These are phyloP conservation scores for Aspergillus intermedius DNA, from an alignment of 2,329 filamentous ascomycete species.

Conservation along the genomic window DNA sequence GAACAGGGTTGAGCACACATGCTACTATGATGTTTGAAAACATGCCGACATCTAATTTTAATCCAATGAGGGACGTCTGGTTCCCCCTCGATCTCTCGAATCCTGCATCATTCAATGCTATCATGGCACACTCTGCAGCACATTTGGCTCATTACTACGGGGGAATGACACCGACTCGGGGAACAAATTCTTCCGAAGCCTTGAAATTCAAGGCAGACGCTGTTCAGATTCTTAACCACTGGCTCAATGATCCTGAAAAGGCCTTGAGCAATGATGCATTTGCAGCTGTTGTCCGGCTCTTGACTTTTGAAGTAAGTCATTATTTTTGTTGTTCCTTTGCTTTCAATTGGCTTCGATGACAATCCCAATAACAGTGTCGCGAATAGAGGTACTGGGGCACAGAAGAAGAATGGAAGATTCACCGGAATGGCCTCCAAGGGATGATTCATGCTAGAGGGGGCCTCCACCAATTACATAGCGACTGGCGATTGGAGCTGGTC, in stretches of 20 bases:
- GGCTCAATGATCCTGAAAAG: slow-evolving; percentile 25
- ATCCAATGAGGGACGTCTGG: slow-evolving; percentile 38
- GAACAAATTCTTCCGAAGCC: slow-evolving; percentile 14
- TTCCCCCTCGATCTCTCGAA: slow-evolving; percentile 37
- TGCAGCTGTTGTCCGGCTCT: slow-evolving; percentile 25
- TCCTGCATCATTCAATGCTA: slow-evolving; percentile 35
- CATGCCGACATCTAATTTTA: slow-evolving; percentile 22
- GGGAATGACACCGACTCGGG: slow-evolving; percentile 18
- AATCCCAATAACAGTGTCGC: background rate
- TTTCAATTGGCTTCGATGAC: background rate
- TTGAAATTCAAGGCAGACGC: slow-evolving; percentile 31
- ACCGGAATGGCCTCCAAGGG: slow-evolving; percentile 24
- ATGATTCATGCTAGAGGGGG: slow-evolving; percentile 32
- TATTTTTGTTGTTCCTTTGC: background rate
- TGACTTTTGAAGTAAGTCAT: slow-evolving; percentile 26
- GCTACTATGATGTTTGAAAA: slow-evolving; percentile 30
- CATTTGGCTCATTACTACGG: slow-evolving; percentile 32
- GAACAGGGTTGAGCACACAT: slow-evolving; percentile 24
- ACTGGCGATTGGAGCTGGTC: slow-evolving; percentile 25
- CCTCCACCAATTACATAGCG: slow-evolving; percentile 18
- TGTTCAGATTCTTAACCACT: slow-evolving; percentile 28
- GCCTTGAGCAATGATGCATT: slow-evolving; percentile 31
- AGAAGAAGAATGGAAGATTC: slow-evolving; percentile 26
- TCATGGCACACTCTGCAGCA: slow-evolving; percentile 38
- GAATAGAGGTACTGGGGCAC: slow-evolving; percentile 29